Base-by-base conservation (phyloP, 164 flowering plant species). In the Nymphaea thermarum region DNA sequence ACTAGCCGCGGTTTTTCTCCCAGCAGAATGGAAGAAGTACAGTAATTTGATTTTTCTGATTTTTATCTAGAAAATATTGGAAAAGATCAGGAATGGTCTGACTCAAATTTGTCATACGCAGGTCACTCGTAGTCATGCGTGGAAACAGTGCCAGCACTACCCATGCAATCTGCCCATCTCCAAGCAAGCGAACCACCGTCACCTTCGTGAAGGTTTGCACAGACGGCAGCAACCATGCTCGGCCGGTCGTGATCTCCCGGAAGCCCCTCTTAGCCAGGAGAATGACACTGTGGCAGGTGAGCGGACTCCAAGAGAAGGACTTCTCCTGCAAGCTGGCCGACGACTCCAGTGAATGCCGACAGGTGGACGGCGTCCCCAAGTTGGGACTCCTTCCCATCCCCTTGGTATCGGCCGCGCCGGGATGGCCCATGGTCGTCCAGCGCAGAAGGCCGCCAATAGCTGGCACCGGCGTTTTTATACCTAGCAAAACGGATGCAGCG, bases 121-220 rank as follows among this genome's bases (percentile, higher is more conserved):
- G 98, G 80, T 90, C 99, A 63, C 82, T 94, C 55, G 63, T 94
- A 53, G 95, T 94, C 43, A 87, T 90, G 98, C 85, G 91, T 53
- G 91, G 92, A 70, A 84, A 90, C 78, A 90, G 98, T 64, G 87
- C 92, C 7, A 47, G 55, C 60, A 81, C 82, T 79, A 96, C 97
- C 44, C 98, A 93, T 45, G 97, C 79, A 25, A 86, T 89, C 80
- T 89, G 97, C 72, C 80, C 87, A 18, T 87, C 98, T 17, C 73
- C 83, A 5, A 86, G 70, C 77, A 85, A 79, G 71, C 82, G 97
- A 80, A 76, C 81, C 69, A 82, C 82, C 85, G 82, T 90, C 68
- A 87, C 98, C 60, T 89, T 90, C 80, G 82, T 83, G 83, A 80
- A 82, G 65, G 92, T 90, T 65, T 83, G 87, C 10, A 77, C 77